These are phyloP conservation scores for Actinomortierella wolfii DNA, from an alignment of 371 early-diverging fungal genomes.

Conservation along the genomic window DNA sequence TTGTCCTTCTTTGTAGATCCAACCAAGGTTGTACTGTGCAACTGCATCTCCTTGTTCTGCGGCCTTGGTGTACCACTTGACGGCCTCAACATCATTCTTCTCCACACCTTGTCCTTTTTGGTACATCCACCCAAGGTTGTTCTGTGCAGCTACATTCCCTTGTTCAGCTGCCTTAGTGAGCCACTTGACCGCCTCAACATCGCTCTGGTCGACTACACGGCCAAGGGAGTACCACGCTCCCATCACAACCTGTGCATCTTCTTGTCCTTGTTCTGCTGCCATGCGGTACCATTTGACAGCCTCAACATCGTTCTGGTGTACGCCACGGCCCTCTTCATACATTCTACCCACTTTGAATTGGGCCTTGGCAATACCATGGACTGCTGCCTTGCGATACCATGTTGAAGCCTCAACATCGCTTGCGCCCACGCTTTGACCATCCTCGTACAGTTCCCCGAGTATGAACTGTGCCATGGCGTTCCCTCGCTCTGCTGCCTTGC, in stretches of 20 bases:
- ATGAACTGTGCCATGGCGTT: slow-evolving; percentile 81
- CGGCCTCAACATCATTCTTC: slow-evolving; percentile 66
- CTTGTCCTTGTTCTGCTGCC: slow-evolving; percentile 65
- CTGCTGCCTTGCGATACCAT: slow-evolving; percentile 79
- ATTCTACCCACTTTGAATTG: slow-evolving; percentile 72
- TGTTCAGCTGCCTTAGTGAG: slow-evolving; percentile 71
- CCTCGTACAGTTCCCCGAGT: slow-evolving; percentile 79
- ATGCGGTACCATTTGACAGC: slow-evolving; percentile 81
- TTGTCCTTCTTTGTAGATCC: slow-evolving; percentile 80
- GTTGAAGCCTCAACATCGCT: slow-evolving; percentile 71
- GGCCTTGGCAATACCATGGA: slow-evolving; percentile 73
- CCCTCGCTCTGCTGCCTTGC: slow-evolving; percentile 71
- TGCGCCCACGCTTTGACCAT: slow-evolving; percentile 70
- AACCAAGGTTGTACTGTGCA: slow-evolving; percentile 82
- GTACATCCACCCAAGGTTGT: slow-evolving; percentile 81
- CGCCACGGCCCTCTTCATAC: slow-evolving; percentile 82
- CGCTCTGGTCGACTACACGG: slow-evolving; percentile 68
- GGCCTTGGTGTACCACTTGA: slow-evolving; percentile 72
- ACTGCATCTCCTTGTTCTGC: slow-evolving; percentile 79
- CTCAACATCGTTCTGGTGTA: slow-evolving; percentile 56
- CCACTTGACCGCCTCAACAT: slow-evolving; percentile 65
- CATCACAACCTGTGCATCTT: slow-evolving; percentile 74
- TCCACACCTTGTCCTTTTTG: slow-evolving; percentile 82
- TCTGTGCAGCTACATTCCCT: slow-evolving; percentile 79
- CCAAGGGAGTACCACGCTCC: slow-evolving; percentile 88